phyloP scores from a whole-genome alignment of 2,329 filamentous ascomycete species.

The Plenodomus lindquistii region DNA sequence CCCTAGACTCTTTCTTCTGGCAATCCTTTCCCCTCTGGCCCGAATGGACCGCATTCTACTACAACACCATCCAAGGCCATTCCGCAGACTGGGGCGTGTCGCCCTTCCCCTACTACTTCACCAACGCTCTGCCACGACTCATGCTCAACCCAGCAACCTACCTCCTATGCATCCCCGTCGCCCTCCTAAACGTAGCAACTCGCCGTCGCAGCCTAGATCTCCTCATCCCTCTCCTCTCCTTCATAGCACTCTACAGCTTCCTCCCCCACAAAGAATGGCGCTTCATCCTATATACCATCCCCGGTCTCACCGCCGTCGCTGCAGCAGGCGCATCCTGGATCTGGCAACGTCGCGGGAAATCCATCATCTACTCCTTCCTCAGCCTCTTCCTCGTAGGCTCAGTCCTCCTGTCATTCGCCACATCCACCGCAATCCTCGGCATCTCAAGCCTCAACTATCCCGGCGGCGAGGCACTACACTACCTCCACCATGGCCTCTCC shows the following conservation, averaged over 20 bases:
- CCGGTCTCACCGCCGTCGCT: slow-evolving; percentile 76
- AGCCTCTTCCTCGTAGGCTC: slow-evolving; percentile 63
- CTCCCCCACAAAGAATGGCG: slow-evolving; percentile 96
- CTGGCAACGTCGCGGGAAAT: slow-evolving; percentile 68
- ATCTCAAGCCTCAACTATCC: slow-evolving; percentile 92
- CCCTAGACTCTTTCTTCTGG: slow-evolving; percentile 93
- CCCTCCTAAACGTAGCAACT: slow-evolving; percentile 54
- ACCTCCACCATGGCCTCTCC: slow-evolving; percentile 47
- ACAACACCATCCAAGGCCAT: slow-evolving; percentile 83
- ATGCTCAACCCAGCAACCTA: slow-evolving; percentile 76
- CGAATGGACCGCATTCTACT: slow-evolving; percentile 85
- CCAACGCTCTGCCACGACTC: slow-evolving; percentile 77
- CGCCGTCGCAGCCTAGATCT: slow-evolving; percentile 54
- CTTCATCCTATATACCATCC: slow-evolving; percentile 88
- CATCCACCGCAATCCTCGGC: slow-evolving; percentile 70
- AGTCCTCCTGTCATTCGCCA: slow-evolving; percentile 61
- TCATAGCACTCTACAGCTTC: slow-evolving; percentile 78
- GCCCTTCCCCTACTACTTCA: slow-evolving; percentile 85
- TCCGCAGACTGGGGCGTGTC: slow-evolving; percentile 86
- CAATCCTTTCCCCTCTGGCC: slow-evolving; percentile 79
- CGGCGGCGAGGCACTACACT: slow-evolving; percentile 74
- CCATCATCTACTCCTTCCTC: slow-evolving; percentile 57
- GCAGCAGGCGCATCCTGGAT: slow-evolving; percentile 69
- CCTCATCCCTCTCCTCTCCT: slow-evolving; percentile 69
- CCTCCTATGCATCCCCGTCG: slow-evolving; percentile 54